These are phyloP conservation scores for Protomyces macrosporus DNA, from an alignment of 1,139 yeast species.

Conservation along the genomic window DNA sequence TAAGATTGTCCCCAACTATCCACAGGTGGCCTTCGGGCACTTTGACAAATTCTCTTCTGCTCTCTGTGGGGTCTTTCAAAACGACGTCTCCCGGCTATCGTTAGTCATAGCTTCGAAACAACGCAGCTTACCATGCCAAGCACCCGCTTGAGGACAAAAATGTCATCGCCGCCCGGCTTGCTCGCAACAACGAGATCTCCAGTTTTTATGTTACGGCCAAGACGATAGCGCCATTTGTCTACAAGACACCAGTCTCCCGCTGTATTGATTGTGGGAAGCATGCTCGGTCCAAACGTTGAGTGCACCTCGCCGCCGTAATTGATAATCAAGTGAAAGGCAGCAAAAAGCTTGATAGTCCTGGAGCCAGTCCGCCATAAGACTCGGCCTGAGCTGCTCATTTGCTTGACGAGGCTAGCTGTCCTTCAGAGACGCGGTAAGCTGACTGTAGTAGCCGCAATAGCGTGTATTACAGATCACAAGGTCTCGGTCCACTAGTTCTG, in stretches of 20 bases:
- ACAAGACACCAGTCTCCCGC: constrained; percentile 77
- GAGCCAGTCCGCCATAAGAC: neutral
- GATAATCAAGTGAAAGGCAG: constrained; percentile 6
- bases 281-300: constrained; percentile 63
- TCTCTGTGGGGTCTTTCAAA: constrained; percentile 25
- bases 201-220: constrained; percentile 57
- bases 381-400: too few relatives aligned
- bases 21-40: constrained; percentile 92
- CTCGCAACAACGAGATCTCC: constrained; percentile 87
- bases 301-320: constrained; percentile 15
- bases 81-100: constrained; percentile 13
- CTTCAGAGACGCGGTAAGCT: too few relatives aligned
- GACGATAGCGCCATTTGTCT: constrained; percentile 50
- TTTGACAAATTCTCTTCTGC: constrained; percentile 44
- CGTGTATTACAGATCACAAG: too few relatives aligned
- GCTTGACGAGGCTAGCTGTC: too few relatives aligned
- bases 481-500: too few relatives aligned
- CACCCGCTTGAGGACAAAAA: constrained; percentile 82
- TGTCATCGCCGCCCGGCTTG: constrained; percentile 85
- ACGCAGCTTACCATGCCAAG: constrained; percentile 93
- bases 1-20: constrained; percentile 91
- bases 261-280: constrained; percentile 83
- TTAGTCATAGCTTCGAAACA: constrained; percentile 40
- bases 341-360: constrained; percentile 12
- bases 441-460: too few relatives aligned